A percentile compares a stretch with the other conserved stretches of the same genome.
Conservation (phyloP, 2,329 filamentous ascomycete genomes). For the Curvularia sp. region DNA sequence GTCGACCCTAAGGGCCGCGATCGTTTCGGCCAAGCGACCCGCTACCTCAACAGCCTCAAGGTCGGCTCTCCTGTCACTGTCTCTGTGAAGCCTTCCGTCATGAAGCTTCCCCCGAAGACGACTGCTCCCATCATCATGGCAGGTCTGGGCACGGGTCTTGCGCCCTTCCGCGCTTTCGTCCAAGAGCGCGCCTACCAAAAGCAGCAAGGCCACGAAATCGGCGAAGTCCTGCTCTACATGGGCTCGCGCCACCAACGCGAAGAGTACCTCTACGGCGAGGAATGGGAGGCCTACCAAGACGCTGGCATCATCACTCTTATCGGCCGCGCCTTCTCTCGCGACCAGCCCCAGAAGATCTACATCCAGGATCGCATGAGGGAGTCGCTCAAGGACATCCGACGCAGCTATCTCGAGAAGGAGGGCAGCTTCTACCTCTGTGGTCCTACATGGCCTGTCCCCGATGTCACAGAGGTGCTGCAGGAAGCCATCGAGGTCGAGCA, state of each 20-base stretch:
- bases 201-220: conserved; percentile 94
- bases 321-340: conserved; percentile 91
- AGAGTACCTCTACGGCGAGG: conserved; percentile 98
- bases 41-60: conserved; percentile 80
- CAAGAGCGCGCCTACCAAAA: conserved; percentile 99
- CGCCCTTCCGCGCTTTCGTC: conserved; percentile 98
- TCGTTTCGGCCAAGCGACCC: conserved; percentile 91
- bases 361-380: conserved; percentile 98
- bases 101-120: conserved; percentile 91
- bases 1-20: conserved; percentile 85
- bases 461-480: conserved; percentile 91
- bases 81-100: conserved; percentile 96
- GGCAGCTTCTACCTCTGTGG: conserved; percentile 97
- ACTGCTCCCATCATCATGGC: conserved; percentile 98
- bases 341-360: conserved; percentile 98
- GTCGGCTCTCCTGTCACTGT: conserved; percentile 83
- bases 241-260: conserved; percentile 96
- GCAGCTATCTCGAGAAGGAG: conserved; percentile 85
- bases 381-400: conserved; percentile 79
- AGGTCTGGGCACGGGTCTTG: conserved; percentile 94
- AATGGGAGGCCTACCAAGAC: conserved; percentile 98
- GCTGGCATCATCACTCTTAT: conserved; percentile 94
- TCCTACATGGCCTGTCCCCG: conserved; percentile 97
- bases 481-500: conserved; percentile 86
- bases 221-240: conserved; percentile 92